These are phyloP conservation scores for Aspergillus bertholletiae DNA, from an alignment of 495 filamentous ascomycete genomes.

Conservation along the genomic window DNA sequence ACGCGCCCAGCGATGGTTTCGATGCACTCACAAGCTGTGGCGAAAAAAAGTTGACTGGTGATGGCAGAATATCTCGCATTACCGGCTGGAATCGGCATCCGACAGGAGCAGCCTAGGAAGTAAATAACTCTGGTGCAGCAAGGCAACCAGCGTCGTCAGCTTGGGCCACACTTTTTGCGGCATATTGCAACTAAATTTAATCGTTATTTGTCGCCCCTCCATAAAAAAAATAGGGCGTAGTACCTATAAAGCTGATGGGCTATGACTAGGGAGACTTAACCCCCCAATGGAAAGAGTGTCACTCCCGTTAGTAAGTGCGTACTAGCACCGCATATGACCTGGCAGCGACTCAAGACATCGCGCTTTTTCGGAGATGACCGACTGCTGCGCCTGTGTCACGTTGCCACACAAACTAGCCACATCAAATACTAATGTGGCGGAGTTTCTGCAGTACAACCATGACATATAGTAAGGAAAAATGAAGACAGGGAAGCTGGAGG, in stretches of 20 bases:
- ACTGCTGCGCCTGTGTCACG: slow-evolving; percentile 19
- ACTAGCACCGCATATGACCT: not conserved
- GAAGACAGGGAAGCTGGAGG: no score
- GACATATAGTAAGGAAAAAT: slow-evolving; percentile 8
- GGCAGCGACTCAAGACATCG: not conserved
- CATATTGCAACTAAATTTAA: slow-evolving; percentile 7
- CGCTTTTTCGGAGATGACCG: slow-evolving; percentile 17
- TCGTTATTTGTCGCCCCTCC: slow-evolving; percentile 5
- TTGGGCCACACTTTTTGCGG: slow-evolving; percentile 3
- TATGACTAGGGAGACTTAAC: not conserved
- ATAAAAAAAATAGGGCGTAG: not conserved
- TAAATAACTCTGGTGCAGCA: not conserved
- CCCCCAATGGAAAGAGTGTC: not conserved
- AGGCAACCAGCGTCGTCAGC: slow-evolving; percentile 10
- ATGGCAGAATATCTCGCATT: slow-evolving; percentile 8
- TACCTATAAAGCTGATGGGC: not conserved
- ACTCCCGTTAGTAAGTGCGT: not conserved
- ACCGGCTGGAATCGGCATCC: slow-evolving; percentile 13
- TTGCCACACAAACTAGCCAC: not conserved
- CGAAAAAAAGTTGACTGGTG: not conserved
- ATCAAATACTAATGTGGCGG: slow-evolving; percentile 18
- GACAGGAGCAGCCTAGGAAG: not conserved
- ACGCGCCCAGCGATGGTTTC: slow-evolving; percentile 10
- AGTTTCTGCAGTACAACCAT: slow-evolving; percentile 21
- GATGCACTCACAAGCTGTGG: slow-evolving; percentile 5